These are phyloP conservation scores for Tolypocladium tropicale DNA, from an alignment of 2,329 filamentous ascomycete species.

Conservation along the genomic window DNA sequence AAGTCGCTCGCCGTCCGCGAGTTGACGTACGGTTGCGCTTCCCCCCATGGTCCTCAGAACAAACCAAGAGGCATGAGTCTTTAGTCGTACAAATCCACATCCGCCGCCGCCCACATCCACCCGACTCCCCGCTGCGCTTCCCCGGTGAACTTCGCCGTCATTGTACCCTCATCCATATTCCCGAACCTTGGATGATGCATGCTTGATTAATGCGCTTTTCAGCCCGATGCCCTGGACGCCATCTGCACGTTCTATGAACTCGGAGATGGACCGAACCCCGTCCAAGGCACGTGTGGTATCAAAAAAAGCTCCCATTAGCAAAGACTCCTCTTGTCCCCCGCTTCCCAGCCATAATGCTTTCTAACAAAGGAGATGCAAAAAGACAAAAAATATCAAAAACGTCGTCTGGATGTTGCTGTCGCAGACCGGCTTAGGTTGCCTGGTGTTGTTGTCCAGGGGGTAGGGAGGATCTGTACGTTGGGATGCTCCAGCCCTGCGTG, in stretches of 20 bases:
- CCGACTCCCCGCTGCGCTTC: slow-evolving; percentile 5
- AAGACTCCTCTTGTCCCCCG: slow-evolving; percentile 18
- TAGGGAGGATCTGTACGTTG: background rate
- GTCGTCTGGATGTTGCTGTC: slow-evolving; percentile 2
- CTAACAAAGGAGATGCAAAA: slow-evolving; percentile 15
- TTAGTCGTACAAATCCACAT: slow-evolving; percentile 22
- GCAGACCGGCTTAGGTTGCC: background rate
- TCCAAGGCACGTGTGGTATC: slow-evolving; percentile 18
- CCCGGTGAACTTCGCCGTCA: slow-evolving; percentile 4
- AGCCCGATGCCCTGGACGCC: slow-evolving; percentile 18
- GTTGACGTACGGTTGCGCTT: background rate
- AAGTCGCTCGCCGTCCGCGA: background rate
- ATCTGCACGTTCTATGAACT: slow-evolving; percentile 23
- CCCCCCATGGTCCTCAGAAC: background rate
- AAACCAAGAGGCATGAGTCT: slow-evolving; percentile 7
- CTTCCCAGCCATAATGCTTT: slow-evolving; percentile 9
- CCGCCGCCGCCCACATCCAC: background rate
- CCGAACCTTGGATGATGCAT: slow-evolving; percentile 30
- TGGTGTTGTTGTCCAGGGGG: slow-evolving; percentile 2
- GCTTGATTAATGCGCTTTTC: slow-evolving; percentile 31
- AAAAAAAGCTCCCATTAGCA: slow-evolving; percentile 15
- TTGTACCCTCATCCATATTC: slow-evolving; percentile 15
- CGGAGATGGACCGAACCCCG: slow-evolving; percentile 11
- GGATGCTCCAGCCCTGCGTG: background rate
- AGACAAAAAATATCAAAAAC: slow-evolving; percentile 1